Evolutionary conservation across 306 rosid genomes (phyloP), one percentile per base, ranked within the genome.

Genomic region (Lagenaria siceraria): DNA sequence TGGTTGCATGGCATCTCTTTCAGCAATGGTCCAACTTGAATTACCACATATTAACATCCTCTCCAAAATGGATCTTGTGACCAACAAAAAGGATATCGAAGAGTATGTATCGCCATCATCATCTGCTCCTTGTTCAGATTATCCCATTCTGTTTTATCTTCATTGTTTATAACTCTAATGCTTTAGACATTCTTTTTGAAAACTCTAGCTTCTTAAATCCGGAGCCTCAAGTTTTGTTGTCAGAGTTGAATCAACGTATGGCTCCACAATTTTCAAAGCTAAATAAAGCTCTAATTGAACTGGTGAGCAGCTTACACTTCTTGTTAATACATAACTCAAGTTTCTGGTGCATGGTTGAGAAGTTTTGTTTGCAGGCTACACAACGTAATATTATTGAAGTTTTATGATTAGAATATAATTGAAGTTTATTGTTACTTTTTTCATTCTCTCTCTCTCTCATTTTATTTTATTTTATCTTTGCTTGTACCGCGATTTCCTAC

Each of bases 21-120:
- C 97, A 78, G 96, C 97, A 65, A 88, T 90, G 93, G 78, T 95
- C 77, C 97, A 92, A 76, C 96, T 90, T 83, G 97, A 95, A 85
- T 52, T 95, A 24, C 97, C 97, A 22, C 98, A 95, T 85, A 89
- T 92, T 71, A 95, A 92, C 86, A 90, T 95, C 80, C 98, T 92
- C 81, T 89, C 98, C 75, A 92, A 94, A 81, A 89, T 95, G 97
- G 97, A 95, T 85, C 97, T 90, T 62, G 97, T 89, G 83, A 76
- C 89, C 8, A 89, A 87, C 82, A 90, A 88, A 80, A 92, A 85
- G 86, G 90, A 89, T 83, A 60, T 92, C 76, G 96, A 95, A 65
- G 92, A 85, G 98, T 95, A 84, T 48, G 78, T 55, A 12, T 69
- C 74, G 18, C 58, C 35, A 24, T 55, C 74, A 53, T 73, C 60